These are phyloP conservation scores for Aspergillus nidulans DNA, from an alignment of 495 filamentous ascomycete genomes.

Conservation along the genomic window DNA sequence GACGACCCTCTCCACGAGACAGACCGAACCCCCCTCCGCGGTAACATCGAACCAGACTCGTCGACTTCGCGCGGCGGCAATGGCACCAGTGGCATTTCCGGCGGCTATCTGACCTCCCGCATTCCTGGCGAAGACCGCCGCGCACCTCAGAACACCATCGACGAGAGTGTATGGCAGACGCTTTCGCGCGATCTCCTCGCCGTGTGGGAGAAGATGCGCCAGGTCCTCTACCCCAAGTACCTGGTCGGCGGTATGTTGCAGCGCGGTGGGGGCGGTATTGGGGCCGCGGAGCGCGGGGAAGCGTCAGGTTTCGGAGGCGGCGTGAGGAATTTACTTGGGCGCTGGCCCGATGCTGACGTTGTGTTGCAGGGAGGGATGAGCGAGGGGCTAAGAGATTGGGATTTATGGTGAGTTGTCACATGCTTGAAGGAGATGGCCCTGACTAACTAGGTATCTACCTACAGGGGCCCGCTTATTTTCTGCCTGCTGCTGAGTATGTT, in stretches of 20 bases:
- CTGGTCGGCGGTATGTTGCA: constrained; percentile 68
- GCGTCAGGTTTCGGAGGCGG: constrained; percentile 57
- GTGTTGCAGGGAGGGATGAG: constrained; percentile 77
- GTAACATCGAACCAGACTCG: constrained; percentile 62
- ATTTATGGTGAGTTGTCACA: constrained; percentile 69
- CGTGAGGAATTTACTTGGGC: constrained; percentile 58
- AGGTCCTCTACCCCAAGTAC: constrained; percentile 96
- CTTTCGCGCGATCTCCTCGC: constrained; percentile 84
- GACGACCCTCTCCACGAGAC: constrained; percentile 79
- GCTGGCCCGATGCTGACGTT: constrained; percentile 68
- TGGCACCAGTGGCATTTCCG: constrained; percentile 15
- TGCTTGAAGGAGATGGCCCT: neutral
- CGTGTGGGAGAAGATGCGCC: constrained; percentile 96
- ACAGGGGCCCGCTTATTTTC: constrained; percentile 83
- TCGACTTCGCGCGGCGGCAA: constrained; percentile 43
- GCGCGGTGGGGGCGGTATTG: constrained; percentile 65
- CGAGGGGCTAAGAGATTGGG: constrained; percentile 88
- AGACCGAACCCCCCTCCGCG: constrained; percentile 71
- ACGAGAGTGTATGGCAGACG: constrained; percentile 95
- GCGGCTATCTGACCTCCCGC: constrained; percentile 75
- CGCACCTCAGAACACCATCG: constrained; percentile 88
- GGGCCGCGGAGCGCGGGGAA: constrained; percentile 62
- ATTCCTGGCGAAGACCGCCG: constrained; percentile 94
- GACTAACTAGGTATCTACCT: neutral
- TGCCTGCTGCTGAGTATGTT: constrained; percentile 83